Conservation (phyloP, 2,329 filamentous ascomycete species). For the Alternaria postmessia region DNA sequence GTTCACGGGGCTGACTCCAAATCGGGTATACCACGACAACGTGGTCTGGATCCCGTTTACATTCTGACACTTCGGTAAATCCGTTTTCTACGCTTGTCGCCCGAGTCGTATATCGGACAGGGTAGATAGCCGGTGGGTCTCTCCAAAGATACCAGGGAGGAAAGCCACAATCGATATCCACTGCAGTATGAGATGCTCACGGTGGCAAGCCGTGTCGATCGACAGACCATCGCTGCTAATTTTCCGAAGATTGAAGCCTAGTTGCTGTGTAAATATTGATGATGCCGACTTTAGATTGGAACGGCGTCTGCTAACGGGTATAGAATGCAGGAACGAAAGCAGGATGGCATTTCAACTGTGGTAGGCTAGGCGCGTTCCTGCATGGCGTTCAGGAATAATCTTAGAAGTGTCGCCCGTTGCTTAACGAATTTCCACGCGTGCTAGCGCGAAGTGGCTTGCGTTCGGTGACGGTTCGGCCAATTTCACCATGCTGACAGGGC, state of each 20-base stretch:
- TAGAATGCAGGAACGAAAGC: neutral
- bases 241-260: neutral
- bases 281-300: neutral
- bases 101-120: neutral
- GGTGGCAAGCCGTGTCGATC: neutral
- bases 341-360: neutral
- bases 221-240: neutral
- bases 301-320: neutral
- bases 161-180: conserved; percentile 3
- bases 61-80: neutral
- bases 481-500: neutral
- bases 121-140: neutral
- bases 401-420: conserved; percentile 1
- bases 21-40: conserved; percentile 7
- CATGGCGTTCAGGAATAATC: neutral
- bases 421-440: conserved; percentile 1
- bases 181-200: neutral
- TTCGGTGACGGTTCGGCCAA: conserved; percentile 1
- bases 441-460: conserved; percentile 1
- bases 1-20: conserved; percentile 11
- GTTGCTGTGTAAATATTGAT: neutral
- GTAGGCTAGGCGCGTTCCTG: conserved; percentile 2
- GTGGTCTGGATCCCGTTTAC: conserved; percentile 8
- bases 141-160: neutral
- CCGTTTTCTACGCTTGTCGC: conserved; percentile 1